Evolutionary conservation across 441 rosid species (phyloP).

Genomic region (Mallotus japonicus): DNA sequence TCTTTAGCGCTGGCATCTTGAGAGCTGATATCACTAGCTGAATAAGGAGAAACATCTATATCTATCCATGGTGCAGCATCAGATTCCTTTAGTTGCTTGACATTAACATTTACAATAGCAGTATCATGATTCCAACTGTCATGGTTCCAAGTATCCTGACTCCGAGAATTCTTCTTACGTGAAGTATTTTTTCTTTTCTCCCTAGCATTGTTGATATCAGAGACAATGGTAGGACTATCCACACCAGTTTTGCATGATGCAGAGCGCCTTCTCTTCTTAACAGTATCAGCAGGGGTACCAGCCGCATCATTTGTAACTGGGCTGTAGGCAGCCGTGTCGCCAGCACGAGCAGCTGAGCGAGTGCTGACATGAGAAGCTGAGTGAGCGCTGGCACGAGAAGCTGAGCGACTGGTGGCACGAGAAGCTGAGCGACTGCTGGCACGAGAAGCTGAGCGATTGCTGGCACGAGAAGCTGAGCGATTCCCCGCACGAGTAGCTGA

Average conservation of each 20-base stretch:
- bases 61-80: conserved; percentile 28
- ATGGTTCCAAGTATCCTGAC: conserved; percentile 24
- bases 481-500: neutral
- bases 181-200: conserved; percentile 39
- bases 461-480: neutral
- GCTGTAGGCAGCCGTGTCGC: conserved; percentile 25
- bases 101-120: conserved; percentile 32
- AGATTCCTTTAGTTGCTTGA: conserved; percentile 22
- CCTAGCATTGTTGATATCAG: conserved; percentile 32
- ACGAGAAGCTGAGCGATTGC: neutral
- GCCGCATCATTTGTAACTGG: conserved; percentile 41
- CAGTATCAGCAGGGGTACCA: conserved; percentile 67
- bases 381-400: conserved; percentile 5
- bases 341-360: conserved; percentile 8
- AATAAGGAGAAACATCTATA: conserved; percentile 21
- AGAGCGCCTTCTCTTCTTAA: conserved; percentile 77
- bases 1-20: conserved; percentile 28
- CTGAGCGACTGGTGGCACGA: conserved; percentile 3
- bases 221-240: conserved; percentile 33
- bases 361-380: conserved; percentile 9
- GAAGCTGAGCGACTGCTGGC: neutral
- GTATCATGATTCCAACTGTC: conserved; percentile 27
- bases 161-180: conserved; percentile 30
- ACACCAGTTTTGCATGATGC: conserved; percentile 47
- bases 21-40: conserved; percentile 21